Evolutionary conservation across 176 grass and related monocot genomes (phyloP).

Genomic region (Calamus simplicifolius): DNA sequence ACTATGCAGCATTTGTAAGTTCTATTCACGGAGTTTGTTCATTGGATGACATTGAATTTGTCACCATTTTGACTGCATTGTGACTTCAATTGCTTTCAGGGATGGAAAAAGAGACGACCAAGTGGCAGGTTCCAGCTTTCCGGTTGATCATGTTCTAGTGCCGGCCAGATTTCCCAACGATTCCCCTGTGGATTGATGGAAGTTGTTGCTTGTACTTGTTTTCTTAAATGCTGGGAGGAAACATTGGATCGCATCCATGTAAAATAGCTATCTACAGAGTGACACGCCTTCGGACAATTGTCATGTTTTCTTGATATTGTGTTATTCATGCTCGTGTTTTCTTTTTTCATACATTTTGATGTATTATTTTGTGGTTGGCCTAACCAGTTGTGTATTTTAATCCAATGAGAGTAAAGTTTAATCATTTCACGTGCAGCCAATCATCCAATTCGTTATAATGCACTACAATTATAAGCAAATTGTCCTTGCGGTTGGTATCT

Average conservation of each 20-base stretch:
- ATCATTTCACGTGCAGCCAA: too few relatives aligned
- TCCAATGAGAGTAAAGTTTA: conserved; percentile 19
- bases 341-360: conserved; percentile 3
- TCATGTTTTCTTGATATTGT: conserved; percentile 1
- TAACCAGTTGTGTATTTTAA: conserved; percentile 26
- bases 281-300: conserved; percentile 11
- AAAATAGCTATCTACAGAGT: conserved; percentile 26
- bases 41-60: conserved; percentile 2
- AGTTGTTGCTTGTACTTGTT: conserved; percentile 31
- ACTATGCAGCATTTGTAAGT: conserved; percentile 86
- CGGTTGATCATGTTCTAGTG: conserved; percentile 26
- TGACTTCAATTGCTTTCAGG: conserved; percentile 31
- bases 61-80: conserved; percentile 3
- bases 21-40: neutral
- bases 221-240: conserved; percentile 16
- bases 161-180: neutral
- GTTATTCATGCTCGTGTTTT: conserved; percentile 23
- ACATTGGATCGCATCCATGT: conserved; percentile 14
- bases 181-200: conserved; percentile 11
- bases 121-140: conserved; percentile 79
- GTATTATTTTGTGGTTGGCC: conserved; percentile 23
- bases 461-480: too few relatives aligned
- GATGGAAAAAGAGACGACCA: conserved; percentile 88
- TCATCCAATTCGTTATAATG: too few relatives aligned
- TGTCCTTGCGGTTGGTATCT: too few relatives aligned